These are phyloP conservation scores for Tetraselmis chui DNA, from an alignment of 139 green algal genomes.

Conservation along the genomic window DNA sequence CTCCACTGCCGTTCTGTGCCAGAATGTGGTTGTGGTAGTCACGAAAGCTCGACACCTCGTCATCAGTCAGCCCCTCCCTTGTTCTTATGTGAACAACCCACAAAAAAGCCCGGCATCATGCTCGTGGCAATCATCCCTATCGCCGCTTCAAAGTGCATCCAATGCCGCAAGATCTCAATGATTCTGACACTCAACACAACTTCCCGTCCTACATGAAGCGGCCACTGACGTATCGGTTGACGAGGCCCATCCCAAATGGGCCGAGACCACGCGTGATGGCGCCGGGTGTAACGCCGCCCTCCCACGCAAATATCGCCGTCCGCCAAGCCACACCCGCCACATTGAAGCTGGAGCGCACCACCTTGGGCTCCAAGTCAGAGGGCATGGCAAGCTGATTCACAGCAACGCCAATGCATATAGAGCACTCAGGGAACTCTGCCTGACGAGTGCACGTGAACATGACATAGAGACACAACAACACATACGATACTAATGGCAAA, in stretches of 20 bases:
- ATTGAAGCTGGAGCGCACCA: slow-evolving; percentile 12
- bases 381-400: slow-evolving; percentile 1
- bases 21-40: slow-evolving; percentile 69
- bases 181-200: not conserved
- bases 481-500: not conserved
- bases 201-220: slow-evolving; percentile 14
- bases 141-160: not conserved
- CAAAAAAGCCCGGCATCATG: too few species aligned
- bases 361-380: slow-evolving; percentile 11
- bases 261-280: slow-evolving; percentile 59
- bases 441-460: not conserved
- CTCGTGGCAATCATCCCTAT: too few species aligned
- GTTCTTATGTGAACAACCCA: too few species aligned
- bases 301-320: slow-evolving; percentile 33
- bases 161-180: not conserved
- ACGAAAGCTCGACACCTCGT: slow-evolving; percentile 40
- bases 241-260: slow-evolving; percentile 52
- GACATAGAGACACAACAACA: not conserved
- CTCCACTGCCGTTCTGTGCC: slow-evolving; percentile 52
- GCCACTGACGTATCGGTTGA: slow-evolving; percentile 25
- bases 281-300: slow-evolving; percentile 65
- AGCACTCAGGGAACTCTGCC: not conserved
- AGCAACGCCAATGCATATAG: not conserved
- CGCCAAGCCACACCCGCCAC: slow-evolving; percentile 3
- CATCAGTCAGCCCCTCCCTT: slow-evolving; percentile 32